Evolutionary conservation across 306 rosid species (phyloP), one percentile per base, ranked within the genome.

Genomic region (Cicer chorassanicum): DNA sequence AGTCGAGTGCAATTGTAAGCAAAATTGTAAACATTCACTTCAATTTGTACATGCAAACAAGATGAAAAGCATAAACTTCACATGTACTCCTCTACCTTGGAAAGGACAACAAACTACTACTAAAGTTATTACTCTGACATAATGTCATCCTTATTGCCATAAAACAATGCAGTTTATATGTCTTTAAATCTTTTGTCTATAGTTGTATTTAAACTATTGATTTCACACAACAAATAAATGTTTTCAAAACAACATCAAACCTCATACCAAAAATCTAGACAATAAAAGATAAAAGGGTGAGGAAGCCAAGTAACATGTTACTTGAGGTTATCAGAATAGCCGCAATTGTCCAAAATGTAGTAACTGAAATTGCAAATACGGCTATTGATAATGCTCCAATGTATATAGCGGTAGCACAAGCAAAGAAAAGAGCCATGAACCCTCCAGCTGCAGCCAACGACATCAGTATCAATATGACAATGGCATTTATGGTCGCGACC

Each of bases 401-500:
- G 72, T 94, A 94, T 85, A 94, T 82, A 41, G 85, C 90, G 8
- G 91, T 78, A 53, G 87, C 77, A 67, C 70, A 84, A 24, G 87
- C 90, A 78, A 94, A 90, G 89, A 91, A 94, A 76, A 94, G 61
- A 65, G 97, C 97, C 86, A 94, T 81, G 88, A 94, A 94, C 62
- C 98, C 96, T 84, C 98, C 98, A 9, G 91, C 97, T 8, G 88
- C 97, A 48, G 90, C 98, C 87, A 94, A 76, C 13, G 98, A 88
- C 55, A 91, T 18, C 14, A 94, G 84, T 62, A 94, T 86, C 36
- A 91, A 83, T 73, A 94, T 74, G 34, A 88, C 75, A 40, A 94
- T 24, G 62, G 93, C 98, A 70, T 88, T 94, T 82, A 88, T 34
- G 56, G 97, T 91, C 62, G 97, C 98, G 19, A 89, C 82, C 85